Evolutionary conservation across 75 land plant species (phyloP).

Genomic region (Pinus tabuliformis): DNA sequence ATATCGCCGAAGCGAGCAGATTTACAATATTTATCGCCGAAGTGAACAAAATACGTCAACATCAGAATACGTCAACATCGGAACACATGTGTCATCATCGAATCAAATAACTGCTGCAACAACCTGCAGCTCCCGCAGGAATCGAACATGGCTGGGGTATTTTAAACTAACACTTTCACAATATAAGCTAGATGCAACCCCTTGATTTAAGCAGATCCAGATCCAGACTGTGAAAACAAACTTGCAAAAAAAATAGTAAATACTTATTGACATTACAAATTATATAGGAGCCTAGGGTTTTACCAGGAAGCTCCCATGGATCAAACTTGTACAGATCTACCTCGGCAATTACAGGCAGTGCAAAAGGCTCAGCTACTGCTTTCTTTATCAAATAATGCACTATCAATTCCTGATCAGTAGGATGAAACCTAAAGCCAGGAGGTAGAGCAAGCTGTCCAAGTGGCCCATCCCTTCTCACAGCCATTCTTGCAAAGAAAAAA

Average conservation of each 20-base stretch:
- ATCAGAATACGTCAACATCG: no score
- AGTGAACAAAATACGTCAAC: no score
- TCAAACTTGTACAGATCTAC: conserved; percentile 21
- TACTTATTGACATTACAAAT: not conserved
- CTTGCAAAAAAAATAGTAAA: not conserved
- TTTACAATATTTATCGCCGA: no score
- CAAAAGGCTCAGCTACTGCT: not conserved
- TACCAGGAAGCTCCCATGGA: conserved; percentile 24
- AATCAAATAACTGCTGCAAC: no score
- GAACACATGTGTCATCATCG: no score
- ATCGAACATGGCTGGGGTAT: no score
- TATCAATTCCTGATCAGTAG: conserved; percentile 21
- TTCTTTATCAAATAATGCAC: conserved; percentile 14
- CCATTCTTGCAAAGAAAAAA: not conserved
- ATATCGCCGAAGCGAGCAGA: no score
- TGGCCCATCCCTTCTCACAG: not conserved
- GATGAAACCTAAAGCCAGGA: conserved; percentile 25
- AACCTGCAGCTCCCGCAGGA: no score
- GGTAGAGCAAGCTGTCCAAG: conserved; percentile 1
- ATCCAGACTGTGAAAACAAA: not conserved
- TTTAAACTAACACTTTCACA: no score
- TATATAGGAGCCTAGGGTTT: not conserved
- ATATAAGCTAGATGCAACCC: no score
- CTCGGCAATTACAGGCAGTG: conserved; percentile 3
- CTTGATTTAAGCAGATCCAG: no score